These are phyloP conservation scores for Camellia granthamiana DNA, from an alignment of 148 eudicot genomes.

Conservation along the genomic window DNA sequence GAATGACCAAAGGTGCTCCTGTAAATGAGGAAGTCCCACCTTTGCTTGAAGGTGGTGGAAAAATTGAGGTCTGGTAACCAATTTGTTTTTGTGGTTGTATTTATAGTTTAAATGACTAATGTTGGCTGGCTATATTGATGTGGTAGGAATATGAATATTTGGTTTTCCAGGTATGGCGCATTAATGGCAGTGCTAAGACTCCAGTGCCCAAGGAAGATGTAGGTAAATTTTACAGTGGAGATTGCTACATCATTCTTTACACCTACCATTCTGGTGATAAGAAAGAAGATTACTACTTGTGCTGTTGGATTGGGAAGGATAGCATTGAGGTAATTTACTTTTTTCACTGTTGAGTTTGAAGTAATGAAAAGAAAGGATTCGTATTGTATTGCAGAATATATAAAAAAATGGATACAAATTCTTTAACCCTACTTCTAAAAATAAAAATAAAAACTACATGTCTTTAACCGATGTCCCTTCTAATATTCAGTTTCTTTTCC, in stretches of 20 bases:
- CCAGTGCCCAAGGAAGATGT: conserved; percentile 77
- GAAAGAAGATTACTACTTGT: conserved; percentile 96
- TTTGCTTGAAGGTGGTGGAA: conserved; percentile 89
- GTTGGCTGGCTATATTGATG: not conserved
- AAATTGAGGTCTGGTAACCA: conserved; percentile 58
- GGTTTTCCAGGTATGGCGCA: conserved; percentile 81
- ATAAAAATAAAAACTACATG: not conserved
- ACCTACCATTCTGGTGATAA: conserved; percentile 88
- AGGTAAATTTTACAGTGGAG: conserved; percentile 97
- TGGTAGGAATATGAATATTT: conserved; percentile 16
- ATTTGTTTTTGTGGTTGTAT: conserved; percentile 8
- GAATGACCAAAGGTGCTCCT: conserved; percentile 69
- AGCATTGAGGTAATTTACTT: conserved; percentile 71
- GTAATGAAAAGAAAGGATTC: conserved; percentile 1
- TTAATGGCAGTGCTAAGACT: conserved; percentile 82
- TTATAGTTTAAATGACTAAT: not conserved
- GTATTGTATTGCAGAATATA: not conserved
- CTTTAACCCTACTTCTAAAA: no score
- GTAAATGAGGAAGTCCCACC: conserved; percentile 93
- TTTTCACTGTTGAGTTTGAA: not conserved
- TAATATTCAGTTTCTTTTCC: not conserved
- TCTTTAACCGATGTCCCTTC: not conserved
- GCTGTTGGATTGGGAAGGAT: conserved; percentile 98
- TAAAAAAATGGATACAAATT: not conserved
- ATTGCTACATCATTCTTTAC: conserved; percentile 90